phyloP scores from a whole-genome alignment of 2,329 filamentous ascomycete species.

The Aspergillus glaucus region DNA sequence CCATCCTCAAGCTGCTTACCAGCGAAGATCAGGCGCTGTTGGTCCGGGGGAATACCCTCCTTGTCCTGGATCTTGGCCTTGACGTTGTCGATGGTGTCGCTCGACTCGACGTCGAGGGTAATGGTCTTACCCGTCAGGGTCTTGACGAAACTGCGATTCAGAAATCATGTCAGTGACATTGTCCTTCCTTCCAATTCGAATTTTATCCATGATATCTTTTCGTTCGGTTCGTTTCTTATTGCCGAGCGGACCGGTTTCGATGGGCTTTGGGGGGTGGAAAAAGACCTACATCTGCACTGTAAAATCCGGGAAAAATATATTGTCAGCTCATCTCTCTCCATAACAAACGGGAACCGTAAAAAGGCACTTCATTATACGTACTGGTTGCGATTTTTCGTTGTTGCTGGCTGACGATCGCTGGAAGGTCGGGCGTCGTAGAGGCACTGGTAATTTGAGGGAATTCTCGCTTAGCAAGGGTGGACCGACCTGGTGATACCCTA shows the following conservation, averaged over 20 bases:
- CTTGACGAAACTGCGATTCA: constrained; percentile 83
- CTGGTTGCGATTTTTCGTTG: constrained; percentile 43
- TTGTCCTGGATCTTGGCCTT: constrained; percentile 99
- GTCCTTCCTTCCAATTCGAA: constrained; percentile 8
- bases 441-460: constrained; percentile 34
- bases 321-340: constrained; percentile 41
- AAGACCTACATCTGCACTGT: constrained; percentile 83
- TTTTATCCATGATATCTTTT: neutral
- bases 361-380: constrained; percentile 27
- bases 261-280: constrained; percentile 15
- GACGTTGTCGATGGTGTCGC: constrained; percentile 99
- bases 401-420: constrained; percentile 38
- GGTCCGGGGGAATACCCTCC: constrained; percentile 96
- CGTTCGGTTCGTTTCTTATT: constrained; percentile 12
- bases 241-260: constrained; percentile 2
- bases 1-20: constrained; percentile 99
- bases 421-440: constrained; percentile 28
- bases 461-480: constrained; percentile 41
- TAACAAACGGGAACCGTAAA: constrained; percentile 8
- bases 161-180: constrained; percentile 18
- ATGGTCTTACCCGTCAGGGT: constrained; percentile 99
- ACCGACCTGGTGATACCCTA: constrained; percentile 29
- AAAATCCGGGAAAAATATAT: constrained; percentile 27
- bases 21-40: constrained; percentile 97
- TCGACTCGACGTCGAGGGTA: constrained; percentile 98